phyloP scores from a whole-genome alignment of 2,329 filamentous ascomycete genomes.

The Torrubiellomyces zombiae region DNA sequence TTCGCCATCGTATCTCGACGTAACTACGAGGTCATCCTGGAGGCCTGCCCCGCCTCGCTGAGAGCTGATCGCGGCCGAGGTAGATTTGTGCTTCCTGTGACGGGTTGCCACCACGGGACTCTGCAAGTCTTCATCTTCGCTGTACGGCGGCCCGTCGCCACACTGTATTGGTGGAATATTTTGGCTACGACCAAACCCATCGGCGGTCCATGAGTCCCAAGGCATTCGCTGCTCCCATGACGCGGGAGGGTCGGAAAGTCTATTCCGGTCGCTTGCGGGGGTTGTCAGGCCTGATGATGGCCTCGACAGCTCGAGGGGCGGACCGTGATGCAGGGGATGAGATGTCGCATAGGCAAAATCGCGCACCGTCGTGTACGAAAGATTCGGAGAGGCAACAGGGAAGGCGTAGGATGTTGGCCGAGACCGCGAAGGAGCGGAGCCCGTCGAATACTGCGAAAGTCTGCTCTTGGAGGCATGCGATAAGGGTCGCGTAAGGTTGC shows the following conservation, averaged over 20 bases:
- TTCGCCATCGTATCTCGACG: conserved; percentile 38
- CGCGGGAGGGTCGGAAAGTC: conserved; percentile 67
- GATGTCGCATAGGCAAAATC: conserved; percentile 82
- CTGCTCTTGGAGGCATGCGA: conserved; percentile 69
- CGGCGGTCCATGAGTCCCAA: conserved; percentile 39
- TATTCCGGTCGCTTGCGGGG: conserved; percentile 61
- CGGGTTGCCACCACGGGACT: conserved; percentile 76
- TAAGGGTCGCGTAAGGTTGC: conserved; percentile 45
- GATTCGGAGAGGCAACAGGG: conserved; percentile 67
- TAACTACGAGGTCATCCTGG: conserved; percentile 25
- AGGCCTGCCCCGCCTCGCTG: conserved; percentile 29
- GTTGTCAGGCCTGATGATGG: conserved; percentile 71
- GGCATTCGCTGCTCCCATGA: conserved; percentile 55
- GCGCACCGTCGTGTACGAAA: conserved; percentile 77
- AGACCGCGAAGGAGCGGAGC: conserved; percentile 53
- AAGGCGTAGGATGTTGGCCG: conserved; percentile 70
- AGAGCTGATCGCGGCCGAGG: conserved; percentile 29
- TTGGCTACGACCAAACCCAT: conserved; percentile 42
- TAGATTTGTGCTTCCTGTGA: conserved; percentile 73
- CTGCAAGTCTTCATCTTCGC: conserved; percentile 87
- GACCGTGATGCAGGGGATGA: conserved; percentile 86
- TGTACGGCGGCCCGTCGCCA: conserved; percentile 79
- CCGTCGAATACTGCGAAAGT: conserved; percentile 66
- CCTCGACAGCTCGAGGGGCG: conserved; percentile 55
- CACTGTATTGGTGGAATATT: conserved; percentile 72